Conservation (phyloP, 179 eudicot genomes). For the Vitellaria paradoxa region DNA sequence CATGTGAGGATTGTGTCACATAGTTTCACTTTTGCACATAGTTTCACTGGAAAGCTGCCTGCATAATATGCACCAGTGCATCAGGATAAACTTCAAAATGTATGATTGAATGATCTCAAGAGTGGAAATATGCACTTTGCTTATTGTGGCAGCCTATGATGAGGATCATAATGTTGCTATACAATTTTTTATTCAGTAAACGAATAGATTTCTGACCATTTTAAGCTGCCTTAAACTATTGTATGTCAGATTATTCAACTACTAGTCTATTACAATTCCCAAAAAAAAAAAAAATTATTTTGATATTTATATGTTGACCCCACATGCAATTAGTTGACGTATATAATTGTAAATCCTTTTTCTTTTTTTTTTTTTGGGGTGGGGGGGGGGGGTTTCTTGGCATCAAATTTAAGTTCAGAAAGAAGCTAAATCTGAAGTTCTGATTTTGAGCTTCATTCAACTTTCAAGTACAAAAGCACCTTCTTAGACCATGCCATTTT, state of each 20-base stretch:
- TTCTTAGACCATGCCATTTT: neutral
- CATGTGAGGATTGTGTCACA: no score
- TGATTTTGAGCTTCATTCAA: neutral
- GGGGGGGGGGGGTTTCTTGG: neutral
- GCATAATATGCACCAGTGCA: no score
- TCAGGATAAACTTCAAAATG: neutral
- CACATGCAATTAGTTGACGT: slow-evolving; percentile 8
- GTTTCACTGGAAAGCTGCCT: no score
- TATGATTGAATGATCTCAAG: neutral
- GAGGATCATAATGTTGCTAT: neutral
- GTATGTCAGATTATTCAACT: neutral
- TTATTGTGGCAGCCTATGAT: neutral
- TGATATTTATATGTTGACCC: neutral
- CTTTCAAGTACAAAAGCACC: neutral
- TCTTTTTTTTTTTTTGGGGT: neutral
- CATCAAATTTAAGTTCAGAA: neutral
- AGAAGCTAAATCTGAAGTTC: neutral
- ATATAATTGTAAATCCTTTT: neutral
- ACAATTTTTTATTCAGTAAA: neutral
- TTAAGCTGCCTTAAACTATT: neutral
- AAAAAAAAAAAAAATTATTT: neutral
- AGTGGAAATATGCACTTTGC: neutral
- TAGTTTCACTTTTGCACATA: no score
- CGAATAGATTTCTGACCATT: neutral
- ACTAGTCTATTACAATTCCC: neutral